Percentiles rank a stretch among this genome's conserved stretches.
Conservation (phyloP, 805 yeast species). For the Starmerella floricola region DNA sequence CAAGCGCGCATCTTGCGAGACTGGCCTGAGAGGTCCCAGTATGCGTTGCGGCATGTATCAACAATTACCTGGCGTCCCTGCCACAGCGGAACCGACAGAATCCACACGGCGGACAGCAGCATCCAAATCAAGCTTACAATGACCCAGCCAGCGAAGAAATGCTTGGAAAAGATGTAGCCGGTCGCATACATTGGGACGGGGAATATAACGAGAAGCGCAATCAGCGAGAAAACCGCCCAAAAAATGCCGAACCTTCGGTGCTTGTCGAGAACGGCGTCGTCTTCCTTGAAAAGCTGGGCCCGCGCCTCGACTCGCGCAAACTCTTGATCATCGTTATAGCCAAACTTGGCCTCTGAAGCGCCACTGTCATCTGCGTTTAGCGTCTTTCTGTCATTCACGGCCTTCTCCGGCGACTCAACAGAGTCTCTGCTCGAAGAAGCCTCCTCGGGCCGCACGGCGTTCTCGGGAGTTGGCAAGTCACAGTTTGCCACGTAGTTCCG, state of each 20-base stretch:
- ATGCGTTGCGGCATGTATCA: conserved; percentile 58
- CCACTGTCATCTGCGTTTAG: no score
- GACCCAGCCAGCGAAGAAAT: conserved; percentile 81
- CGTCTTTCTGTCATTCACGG: no score
- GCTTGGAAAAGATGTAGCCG: conserved; percentile 57
- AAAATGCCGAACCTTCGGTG: conserved; percentile 50
- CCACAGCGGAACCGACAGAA: conserved; percentile 54
- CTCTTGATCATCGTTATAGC: background rate
- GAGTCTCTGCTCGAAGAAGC: no score
- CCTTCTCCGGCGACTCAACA: no score
- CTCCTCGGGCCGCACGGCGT: no score
- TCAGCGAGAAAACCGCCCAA: conserved; percentile 47
- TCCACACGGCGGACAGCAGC: conserved; percentile 40
- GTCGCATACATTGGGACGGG: conserved; percentile 92
- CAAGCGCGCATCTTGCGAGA: conserved; percentile 56
- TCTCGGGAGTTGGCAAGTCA: background rate
- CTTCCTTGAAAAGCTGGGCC: conserved; percentile 29
- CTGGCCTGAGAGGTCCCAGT: conserved; percentile 77
- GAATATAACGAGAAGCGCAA: conserved; percentile 61
- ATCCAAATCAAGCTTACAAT: conserved; percentile 72
- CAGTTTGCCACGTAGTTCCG: conserved; percentile 34
- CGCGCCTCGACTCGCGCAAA: conserved; percentile 3
- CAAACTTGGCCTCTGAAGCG: no score
- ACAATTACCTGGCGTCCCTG: conserved; percentile 60
- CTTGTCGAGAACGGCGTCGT: conserved; percentile 39